Evolutionary conservation across 306 rosid genomes (phyloP), one percentile per base, ranked within the genome.

Genomic region (Sesbania bispinosa): DNA sequence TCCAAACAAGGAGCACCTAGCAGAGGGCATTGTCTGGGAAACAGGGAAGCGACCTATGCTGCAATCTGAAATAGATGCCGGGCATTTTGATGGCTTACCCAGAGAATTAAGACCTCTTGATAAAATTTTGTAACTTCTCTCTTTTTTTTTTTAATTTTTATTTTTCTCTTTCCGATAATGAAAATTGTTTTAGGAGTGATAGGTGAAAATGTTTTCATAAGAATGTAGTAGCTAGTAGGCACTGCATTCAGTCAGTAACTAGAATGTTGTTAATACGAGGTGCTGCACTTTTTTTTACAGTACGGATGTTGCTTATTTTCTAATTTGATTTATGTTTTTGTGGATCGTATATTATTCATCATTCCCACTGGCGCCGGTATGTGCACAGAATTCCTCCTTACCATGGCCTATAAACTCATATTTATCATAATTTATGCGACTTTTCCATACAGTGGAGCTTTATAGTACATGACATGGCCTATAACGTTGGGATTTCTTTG

Each of bases 1-100:
- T 8, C 97, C 93, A 33, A 89, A 65, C 78, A 94, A 89, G 83
- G 96, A 89, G 83, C 97, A 94, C 82, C 72, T 88, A 43, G 99
- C 97, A 13, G 84, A 91, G 70, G 97, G 99, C 83, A 67, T 89
- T 32, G 80, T 78, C 55, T 88, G 95, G 97, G 60, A 89, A 83
- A 80, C 78, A 33, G 96, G 99, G 47, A 85, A 86, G 75, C 81
- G 89, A 41, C 96, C 97, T 30, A 79, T 91, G 97, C 80, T 91
- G 19, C 82, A 91, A 71, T 77, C 96, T 2, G 88, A 89, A 61
- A 36, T 94, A 32, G 83, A 83, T 55, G 89, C 96, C 0, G 97
- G 90, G 47, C 89, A 91, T 18, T 91, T 91, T n/a, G 96, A 94
- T 10, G 85, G 85, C 81, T 18, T 91, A 14, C 97, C 99, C 2